Percentiles rank a stretch among this genome's conserved stretches.
phyloP scores from a whole-genome alignment of 352 stramenopile species.

The Phytophthora hybrid region DNA sequence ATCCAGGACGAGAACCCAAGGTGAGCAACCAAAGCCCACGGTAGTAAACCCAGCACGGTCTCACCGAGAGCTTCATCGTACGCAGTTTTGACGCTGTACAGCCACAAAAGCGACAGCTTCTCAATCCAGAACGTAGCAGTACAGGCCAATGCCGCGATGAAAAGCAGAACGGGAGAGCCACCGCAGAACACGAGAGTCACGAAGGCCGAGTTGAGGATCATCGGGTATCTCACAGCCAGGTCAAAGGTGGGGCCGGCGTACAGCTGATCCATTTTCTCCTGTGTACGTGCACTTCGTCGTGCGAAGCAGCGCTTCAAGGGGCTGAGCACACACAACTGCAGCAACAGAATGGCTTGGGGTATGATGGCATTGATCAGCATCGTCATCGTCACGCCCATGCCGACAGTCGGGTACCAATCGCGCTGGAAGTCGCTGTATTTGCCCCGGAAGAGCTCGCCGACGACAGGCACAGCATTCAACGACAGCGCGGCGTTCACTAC shows the following conservation, averaged over 20 bases:
- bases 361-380: conserved; percentile 88
- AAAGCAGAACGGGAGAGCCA: conserved; percentile 80
- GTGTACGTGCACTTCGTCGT: conserved; percentile 61
- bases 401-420: conserved; percentile 89
- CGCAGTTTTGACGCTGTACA: conserved; percentile 82
- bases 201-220: conserved; percentile 88
- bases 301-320: conserved; percentile 56
- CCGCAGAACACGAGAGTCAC: conserved; percentile 87
- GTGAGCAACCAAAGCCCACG: conserved; percentile 77
- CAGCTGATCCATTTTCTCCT: conserved; percentile 80
- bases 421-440: conserved; percentile 87
- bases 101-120: conserved; percentile 78
- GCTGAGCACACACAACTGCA: conserved; percentile 68
- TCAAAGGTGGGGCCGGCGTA: conserved; percentile 81
- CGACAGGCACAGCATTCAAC: conserved; percentile 50
- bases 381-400: conserved; percentile 86
- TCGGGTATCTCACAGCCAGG: conserved; percentile 81
- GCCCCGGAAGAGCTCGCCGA: conserved; percentile 73
- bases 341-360: conserved; percentile 65
- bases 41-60: conserved; percentile 59
- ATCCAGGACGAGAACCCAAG: conserved; percentile 85
- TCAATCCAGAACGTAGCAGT: conserved; percentile 81
- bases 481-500: conserved; percentile 75
- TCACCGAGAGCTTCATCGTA: conserved; percentile 85
- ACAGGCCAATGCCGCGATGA: conserved; percentile 72